Percentiles rank a stretch among this genome's conserved stretches.
Conservation (phyloP, 805 yeast genomes). For the Barnettozyma californica region DNA sequence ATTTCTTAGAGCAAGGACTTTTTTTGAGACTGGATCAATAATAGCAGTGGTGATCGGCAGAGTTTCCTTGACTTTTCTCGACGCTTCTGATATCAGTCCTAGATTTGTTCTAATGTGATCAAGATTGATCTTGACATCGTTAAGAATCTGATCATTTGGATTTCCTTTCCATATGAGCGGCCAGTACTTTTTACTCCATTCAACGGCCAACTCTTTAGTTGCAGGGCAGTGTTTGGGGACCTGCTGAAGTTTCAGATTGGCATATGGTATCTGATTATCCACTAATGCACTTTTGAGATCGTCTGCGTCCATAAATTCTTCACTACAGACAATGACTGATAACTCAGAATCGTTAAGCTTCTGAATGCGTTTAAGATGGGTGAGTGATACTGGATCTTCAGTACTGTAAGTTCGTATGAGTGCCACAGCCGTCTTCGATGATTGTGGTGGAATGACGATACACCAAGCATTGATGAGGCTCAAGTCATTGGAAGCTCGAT, state of each 20-base stretch:
- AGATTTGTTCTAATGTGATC: constrained; percentile 33
- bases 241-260: constrained; percentile 19
- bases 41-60: constrained; percentile 56
- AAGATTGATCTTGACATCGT: constrained; percentile 48
- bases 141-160: constrained; percentile 66
- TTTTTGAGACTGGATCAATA: constrained; percentile 48
- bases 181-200: constrained; percentile 74
- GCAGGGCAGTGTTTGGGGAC: constrained; percentile 66
- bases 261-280: constrained; percentile 15
- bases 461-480: constrained; percentile 41
- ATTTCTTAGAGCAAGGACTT: constrained; percentile 29
- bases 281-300: constrained; percentile 22
- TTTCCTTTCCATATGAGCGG: constrained; percentile 94
- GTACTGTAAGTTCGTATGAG: constrained; percentile 23
- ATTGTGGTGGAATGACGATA: constrained; percentile 37
- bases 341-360: constrained; percentile 30
- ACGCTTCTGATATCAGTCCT: constrained; percentile 23
- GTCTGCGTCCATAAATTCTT: constrained; percentile 26
- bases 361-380: constrained; percentile 52
- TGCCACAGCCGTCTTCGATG: constrained; percentile 23
- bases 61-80: constrained; percentile 21
- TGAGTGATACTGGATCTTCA: constrained; percentile 25
- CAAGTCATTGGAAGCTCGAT: constrained; percentile 19
- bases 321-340: constrained; percentile 40
- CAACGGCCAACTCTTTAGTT: constrained; percentile 56